Percentiles rank a stretch among this genome's conserved stretches.
These are phyloP conservation scores for Bruguiera gymnorhiza DNA, from an alignment of 345 rosid genomes.

Conservation along the genomic window DNA sequence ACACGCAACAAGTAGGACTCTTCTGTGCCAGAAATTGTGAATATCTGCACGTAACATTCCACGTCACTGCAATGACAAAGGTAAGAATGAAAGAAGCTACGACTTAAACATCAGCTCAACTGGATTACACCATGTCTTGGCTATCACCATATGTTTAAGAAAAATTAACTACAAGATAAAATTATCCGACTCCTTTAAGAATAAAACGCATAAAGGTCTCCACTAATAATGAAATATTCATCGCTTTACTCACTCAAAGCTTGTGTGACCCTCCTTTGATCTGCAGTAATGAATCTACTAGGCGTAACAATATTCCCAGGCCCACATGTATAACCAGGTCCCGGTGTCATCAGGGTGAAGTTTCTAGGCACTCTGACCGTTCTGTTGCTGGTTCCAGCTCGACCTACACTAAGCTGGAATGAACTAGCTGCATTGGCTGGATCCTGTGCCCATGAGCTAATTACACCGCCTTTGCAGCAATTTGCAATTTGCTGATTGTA, in stretches of 20 bases:
- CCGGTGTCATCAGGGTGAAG: slow-evolving; percentile 71
- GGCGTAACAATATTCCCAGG: slow-evolving; percentile 57
- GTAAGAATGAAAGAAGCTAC: background rate
- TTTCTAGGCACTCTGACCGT: slow-evolving; percentile 73
- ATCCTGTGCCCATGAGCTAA: slow-evolving; percentile 75
- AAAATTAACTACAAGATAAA: background rate
- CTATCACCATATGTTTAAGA: background rate
- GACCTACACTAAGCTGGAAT: slow-evolving; percentile 76
- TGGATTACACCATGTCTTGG: background rate
- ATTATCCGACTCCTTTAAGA: background rate
- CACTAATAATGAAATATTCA: background rate
- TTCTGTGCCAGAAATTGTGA: slow-evolving; percentile 77
- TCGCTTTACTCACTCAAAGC: slow-evolving; percentile 65
- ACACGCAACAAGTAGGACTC: slow-evolving; percentile 84
- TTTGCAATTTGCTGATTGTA: slow-evolving; percentile 63
- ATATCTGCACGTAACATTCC: slow-evolving; percentile 86
- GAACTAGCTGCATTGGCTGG: slow-evolving; percentile 61
- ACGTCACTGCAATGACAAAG: slow-evolving; percentile 61
- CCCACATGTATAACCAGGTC: slow-evolving; percentile 86
- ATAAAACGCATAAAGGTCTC: background rate
- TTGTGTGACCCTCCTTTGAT: slow-evolving; percentile 72
- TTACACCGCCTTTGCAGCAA: slow-evolving; percentile 88
- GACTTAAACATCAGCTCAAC: too few species aligned
- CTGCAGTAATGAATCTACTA: slow-evolving; percentile 43
- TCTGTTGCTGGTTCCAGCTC: slow-evolving; percentile 68